Evolutionary conservation across 208 protist genomes (phyloP).

Genomic region (Trypanosoma scelopori): DNA sequence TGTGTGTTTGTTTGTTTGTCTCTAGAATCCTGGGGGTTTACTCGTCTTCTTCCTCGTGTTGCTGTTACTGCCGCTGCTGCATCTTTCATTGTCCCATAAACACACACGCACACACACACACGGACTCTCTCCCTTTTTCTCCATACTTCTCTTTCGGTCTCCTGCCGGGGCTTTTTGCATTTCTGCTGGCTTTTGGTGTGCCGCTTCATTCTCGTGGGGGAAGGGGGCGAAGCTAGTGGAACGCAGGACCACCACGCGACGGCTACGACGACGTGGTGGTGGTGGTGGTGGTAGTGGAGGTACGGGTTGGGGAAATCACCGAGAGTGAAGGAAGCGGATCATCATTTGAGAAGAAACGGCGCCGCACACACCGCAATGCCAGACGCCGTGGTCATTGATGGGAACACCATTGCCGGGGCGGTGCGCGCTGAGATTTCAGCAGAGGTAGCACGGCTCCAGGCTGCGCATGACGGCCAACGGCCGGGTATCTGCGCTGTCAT

Average conservation of each 20-base stretch:
- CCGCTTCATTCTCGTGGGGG: too few relatives aligned
- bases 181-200: conserved; percentile 10
- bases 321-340: background rate
- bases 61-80: background rate
- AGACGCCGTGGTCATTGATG: conserved; percentile 81
- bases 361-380: conserved; percentile 38
- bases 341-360: background rate
- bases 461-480: conserved; percentile 34
- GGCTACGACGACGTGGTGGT: too few relatives aligned
- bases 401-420: conserved; percentile 73
- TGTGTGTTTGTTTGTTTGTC: background rate
- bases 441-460: conserved; percentile 48
- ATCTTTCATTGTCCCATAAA: background rate
- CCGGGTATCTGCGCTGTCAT: conserved; percentile 94
- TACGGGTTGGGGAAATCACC: too few relatives aligned
- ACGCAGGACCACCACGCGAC: too few relatives aligned
- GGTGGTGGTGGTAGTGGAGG: background rate
- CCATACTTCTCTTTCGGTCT: background rate
- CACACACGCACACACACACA: too few relatives aligned
- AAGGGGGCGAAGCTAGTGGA: too few relatives aligned
- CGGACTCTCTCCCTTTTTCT: too few relatives aligned
- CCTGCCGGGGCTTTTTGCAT: conserved; percentile 7
- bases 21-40: too few relatives aligned
- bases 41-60: background rate
- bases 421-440: conserved; percentile 68